A percentile compares a stretch with the other conserved stretches of the same genome.
phyloP scores from a whole-genome alignment of 768 basidiomycete genomes.

The Inosperma sp. region DNA sequence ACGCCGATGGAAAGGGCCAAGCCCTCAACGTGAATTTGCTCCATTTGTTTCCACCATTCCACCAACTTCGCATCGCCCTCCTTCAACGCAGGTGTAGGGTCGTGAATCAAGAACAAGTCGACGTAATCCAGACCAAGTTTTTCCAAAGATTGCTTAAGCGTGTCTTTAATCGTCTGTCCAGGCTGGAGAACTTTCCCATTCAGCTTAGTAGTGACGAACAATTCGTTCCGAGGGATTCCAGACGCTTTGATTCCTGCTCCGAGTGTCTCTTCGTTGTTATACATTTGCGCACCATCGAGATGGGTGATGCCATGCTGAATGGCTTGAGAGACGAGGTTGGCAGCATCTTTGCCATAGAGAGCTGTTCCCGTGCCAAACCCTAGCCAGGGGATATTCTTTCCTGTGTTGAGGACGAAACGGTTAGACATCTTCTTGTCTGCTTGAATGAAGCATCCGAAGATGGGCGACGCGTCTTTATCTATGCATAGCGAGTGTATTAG shows the following conservation, averaged over 20 bases:
- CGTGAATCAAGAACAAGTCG: constrained; percentile 63
- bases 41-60: constrained; percentile 58
- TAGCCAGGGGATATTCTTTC: constrained; percentile 48
- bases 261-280: constrained; percentile 51
- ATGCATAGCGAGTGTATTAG: too few relatives aligned
- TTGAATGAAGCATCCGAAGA: neutral
- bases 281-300: constrained; percentile 60
- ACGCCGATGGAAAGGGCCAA: constrained; percentile 60
- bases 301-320: constrained; percentile 56
- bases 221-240: constrained; percentile 46
- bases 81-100: constrained; percentile 31
- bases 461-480: neutral
- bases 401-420: constrained; percentile 50
- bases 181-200: constrained; percentile 29
- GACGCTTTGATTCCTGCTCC: constrained; percentile 48
- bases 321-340: constrained; percentile 38
- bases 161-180: constrained; percentile 44
- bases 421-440: constrained; percentile 24
- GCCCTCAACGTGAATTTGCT: constrained; percentile 45
- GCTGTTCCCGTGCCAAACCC: constrained; percentile 63
- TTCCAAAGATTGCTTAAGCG: constrained; percentile 49
- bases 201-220: constrained; percentile 64
- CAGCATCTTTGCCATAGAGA: constrained; percentile 41
- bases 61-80: constrained; percentile 36
- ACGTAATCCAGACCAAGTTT: constrained; percentile 51